Evolutionary conservation across 345 rosid genomes (phyloP).

Genomic region (Lepidium sativum): DNA sequence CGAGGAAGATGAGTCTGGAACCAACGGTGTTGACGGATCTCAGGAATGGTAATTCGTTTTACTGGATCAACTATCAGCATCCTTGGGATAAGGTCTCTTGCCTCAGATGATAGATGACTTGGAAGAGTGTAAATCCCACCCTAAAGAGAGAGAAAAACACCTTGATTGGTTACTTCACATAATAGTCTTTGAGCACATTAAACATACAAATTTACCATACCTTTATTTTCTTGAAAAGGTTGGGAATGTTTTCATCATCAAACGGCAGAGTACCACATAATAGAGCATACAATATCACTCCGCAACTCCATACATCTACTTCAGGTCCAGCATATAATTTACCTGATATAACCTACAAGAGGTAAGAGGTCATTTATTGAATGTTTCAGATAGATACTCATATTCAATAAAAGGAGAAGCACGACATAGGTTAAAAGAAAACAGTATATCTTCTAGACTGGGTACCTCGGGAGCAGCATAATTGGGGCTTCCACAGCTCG

Average conservation of each 20-base stretch:
- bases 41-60: conserved; percentile 83
- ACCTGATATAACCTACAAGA: conserved; percentile 71
- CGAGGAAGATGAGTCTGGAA: conserved; percentile 79
- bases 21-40: conserved; percentile 91
- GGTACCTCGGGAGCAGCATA: conserved; percentile 80
- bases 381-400: not conserved
- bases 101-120: conserved; percentile 80
- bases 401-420: not conserved
- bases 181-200: not conserved
- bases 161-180: not conserved
- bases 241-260: conserved; percentile 91
- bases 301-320: conserved; percentile 99
- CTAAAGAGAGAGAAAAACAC: conserved; percentile 29
- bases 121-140: conserved; percentile 92
- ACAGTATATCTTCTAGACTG: not conserved
- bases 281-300: conserved; percentile 84
- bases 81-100: conserved; percentile 88
- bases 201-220: conserved; percentile 23
- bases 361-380: not conserved
- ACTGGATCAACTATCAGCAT: conserved; percentile 92
- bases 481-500: conserved; percentile 95
- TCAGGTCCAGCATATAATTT: conserved; percentile 92
- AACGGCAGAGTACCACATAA: conserved; percentile 93
- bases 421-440: not conserved
- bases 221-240: conserved; percentile 88